These are phyloP conservation scores for Boletus bicolor DNA, from an alignment of 768 basidiomycete genomes.

Conservation along the genomic window DNA sequence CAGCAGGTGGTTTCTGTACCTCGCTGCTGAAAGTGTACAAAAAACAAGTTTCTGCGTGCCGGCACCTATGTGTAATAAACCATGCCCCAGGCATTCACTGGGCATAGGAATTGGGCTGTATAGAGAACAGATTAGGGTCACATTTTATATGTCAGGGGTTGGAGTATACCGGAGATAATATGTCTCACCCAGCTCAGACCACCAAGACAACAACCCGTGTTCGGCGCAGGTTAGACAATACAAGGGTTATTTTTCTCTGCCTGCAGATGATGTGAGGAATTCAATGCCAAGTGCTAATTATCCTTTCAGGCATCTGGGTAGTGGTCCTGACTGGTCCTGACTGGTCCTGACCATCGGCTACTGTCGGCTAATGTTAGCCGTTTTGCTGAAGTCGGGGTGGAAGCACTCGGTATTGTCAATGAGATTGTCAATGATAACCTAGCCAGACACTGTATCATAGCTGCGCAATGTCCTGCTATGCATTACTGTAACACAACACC, in stretches of 20 bases:
- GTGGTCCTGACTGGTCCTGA: no score
- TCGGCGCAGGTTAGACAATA: background rate
- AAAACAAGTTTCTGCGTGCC: background rate
- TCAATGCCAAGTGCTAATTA: background rate
- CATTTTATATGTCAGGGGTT: no score
- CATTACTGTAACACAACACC: background rate
- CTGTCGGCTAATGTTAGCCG: no score
- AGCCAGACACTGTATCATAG: background rate
- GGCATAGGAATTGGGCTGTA: no score
- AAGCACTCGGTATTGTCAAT: background rate
- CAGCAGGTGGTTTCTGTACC: background rate
- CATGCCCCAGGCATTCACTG: background rate
- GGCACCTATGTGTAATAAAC: background rate
- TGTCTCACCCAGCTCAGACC: background rate
- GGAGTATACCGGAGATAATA: no score
- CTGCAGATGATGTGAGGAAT: background rate
- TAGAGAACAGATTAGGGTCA: no score
- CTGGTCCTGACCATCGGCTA: no score
- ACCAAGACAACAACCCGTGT: background rate
- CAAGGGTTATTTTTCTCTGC: background rate
- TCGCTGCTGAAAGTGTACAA: no score
- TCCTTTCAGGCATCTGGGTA: no score
- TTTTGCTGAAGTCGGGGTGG: background rate
- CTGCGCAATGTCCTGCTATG: background rate
- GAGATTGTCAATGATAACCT: background rate